Percentiles rank a stretch among this genome's conserved stretches.
phyloP scores from a whole-genome alignment of 2,329 filamentous ascomycete species.

The Clarireedia hainanense region DNA sequence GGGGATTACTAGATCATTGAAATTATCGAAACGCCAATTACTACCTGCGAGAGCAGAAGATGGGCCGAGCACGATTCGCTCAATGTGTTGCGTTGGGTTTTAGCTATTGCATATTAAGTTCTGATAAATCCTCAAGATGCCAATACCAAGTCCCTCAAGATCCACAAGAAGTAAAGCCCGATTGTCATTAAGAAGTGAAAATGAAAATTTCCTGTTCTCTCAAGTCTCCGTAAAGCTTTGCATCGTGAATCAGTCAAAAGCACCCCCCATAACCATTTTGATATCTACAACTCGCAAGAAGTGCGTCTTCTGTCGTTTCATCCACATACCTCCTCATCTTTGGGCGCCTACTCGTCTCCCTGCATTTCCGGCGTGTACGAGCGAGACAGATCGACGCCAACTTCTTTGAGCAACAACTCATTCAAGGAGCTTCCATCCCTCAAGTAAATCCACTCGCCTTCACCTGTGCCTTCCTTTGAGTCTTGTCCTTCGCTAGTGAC shows the following conservation, averaged over 20 bases:
- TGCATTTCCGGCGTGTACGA: neutral
- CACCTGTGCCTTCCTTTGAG: conserved; percentile 69
- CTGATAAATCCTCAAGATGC: no score
- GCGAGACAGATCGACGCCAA: conserved; percentile 49
- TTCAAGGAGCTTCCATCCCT: conserved; percentile 73
- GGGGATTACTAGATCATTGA: no score
- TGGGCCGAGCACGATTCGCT: no score
- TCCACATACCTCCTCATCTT: neutral
- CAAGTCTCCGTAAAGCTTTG: neutral
- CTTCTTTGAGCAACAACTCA: conserved; percentile 65
- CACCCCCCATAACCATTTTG: neutral
- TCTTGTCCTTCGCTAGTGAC: conserved; percentile 62
- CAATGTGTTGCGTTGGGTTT: no score
- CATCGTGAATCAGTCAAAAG: neutral
- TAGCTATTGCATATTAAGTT: no score
- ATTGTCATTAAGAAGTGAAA: no score
- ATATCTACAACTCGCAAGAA: neutral
- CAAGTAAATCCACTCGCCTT: conserved; percentile 79
- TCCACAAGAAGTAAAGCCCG: no score
- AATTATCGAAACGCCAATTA: no score
- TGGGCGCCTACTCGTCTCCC: neutral
- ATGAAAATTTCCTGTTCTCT: no score
- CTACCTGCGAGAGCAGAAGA: no score
- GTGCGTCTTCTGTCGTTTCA: neutral
- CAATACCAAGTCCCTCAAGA: no score